These are phyloP conservation scores for Cardamine resedifolia DNA, from an alignment of 345 rosid genomes.

Conservation along the genomic window DNA sequence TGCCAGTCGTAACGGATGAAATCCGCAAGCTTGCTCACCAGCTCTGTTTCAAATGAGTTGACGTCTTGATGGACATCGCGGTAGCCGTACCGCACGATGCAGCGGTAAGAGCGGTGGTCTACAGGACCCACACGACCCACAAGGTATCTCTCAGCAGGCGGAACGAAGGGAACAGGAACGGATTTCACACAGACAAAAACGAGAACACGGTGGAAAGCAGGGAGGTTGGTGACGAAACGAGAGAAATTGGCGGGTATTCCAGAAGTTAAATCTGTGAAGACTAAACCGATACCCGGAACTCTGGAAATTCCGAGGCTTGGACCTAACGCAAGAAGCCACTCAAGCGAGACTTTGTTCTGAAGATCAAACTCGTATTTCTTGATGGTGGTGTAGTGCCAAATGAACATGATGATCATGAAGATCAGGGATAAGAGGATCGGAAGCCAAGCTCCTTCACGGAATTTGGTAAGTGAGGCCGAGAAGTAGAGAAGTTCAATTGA, in stretches of 20 bases:
- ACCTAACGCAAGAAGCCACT: conserved; percentile 95
- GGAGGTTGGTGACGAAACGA: conserved; percentile 97
- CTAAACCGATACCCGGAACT: conserved; percentile 93
- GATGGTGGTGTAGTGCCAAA: conserved; percentile 94
- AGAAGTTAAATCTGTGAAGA: conserved; percentile 89
- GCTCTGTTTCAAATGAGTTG: conserved; percentile 81
- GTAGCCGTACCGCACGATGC: conserved; percentile 90
- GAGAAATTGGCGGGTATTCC: conserved; percentile 99
- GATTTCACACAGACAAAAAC: conserved; percentile 94
- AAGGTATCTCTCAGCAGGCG: conserved; percentile 86
- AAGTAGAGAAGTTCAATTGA: conserved; percentile 89
- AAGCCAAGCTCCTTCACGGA: conserved; percentile 98
- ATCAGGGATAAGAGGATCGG: conserved; percentile 92
- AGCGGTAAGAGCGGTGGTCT: conserved; percentile 79
- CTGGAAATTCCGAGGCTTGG: conserved; percentile 88
- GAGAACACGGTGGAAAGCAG: conserved; percentile 88
- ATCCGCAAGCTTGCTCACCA: conserved; percentile 62
- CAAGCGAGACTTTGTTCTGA: conserved; percentile 93
- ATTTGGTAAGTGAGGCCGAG: conserved; percentile 96
- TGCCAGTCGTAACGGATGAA: conserved; percentile 78
- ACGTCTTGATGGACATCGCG: conserved; percentile 95
- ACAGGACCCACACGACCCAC: conserved; percentile 96
- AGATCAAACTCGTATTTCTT: conserved; percentile 93
- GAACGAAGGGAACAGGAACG: conserved; percentile 88
- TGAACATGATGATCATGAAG: conserved; percentile 87